Evolutionary conservation across 768 basidiomycete species (phyloP), one percentile per base, ranked within the genome.

Genomic region (Russula sp.): DNA sequence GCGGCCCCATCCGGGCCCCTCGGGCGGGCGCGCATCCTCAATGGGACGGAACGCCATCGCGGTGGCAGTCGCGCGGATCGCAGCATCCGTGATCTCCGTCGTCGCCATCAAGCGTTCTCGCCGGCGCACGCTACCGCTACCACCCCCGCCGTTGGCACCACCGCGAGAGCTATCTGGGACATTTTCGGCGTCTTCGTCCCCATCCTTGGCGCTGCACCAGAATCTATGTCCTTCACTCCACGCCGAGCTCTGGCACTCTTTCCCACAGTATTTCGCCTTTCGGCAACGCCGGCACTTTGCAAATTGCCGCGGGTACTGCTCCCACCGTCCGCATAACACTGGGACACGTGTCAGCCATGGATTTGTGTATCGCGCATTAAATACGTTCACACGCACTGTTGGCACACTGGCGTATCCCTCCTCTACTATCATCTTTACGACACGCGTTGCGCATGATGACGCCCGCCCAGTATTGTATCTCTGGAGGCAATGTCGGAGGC

Each of bases 381-480:
- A 10, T 43, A n/a, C 35, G 11, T 61, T 38, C 5, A 81, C 5
- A 81, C 87, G 72, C 66, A 90, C 88, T 98, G 71, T 97, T 97
- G 0, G 97, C 97, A 78, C 97, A 99, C 73, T 98, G 97, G 59
- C 97, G 75, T 64, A 98, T 94, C 11, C 97, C 97, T 56, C 94
- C 94, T 39, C 87, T 77, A 52, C 80, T 84, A 65, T 98, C 96
- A 68, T 98, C 97, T 77, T 99, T 98, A 71, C 96, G 79, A 75
- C 97, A 99, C 13, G 97, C 97, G 72, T 99, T 99, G 56, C 97
- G 82, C 97, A 98, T 99, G 70, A 98, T 97, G n/a, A 98, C 96
- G 3, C 94, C 93, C 0, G 96, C 97, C 97, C 97, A 98, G 69
- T 98, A 97, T 73, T 97, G 93, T 25, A 99, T 96, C 72, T 98